These are phyloP conservation scores for Didymellaceae sp. DNA, from an alignment of 2,329 filamentous ascomycete species.

Conservation along the genomic window DNA sequence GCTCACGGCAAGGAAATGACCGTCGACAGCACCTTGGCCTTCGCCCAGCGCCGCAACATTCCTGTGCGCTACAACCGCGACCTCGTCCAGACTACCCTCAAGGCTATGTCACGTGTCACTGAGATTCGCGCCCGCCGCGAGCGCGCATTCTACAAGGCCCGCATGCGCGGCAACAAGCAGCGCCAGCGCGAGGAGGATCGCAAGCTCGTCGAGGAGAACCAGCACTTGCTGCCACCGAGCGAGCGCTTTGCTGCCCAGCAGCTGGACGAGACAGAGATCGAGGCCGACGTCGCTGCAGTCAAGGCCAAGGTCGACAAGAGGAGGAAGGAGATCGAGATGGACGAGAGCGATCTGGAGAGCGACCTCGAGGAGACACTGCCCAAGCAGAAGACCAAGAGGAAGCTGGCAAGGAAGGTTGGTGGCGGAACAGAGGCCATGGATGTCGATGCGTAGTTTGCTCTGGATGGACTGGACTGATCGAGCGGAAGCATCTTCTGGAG, in stretches of 20 bases:
- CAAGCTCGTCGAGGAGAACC: conserved; percentile 88
- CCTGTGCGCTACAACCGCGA: conserved; percentile 96
- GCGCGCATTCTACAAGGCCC: conserved; percentile 89
- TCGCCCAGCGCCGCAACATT: conserved; percentile 90
- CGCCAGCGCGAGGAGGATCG: conserved; percentile 78
- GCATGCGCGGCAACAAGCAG: conserved; percentile 90
- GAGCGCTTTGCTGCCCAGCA: conserved; percentile 52
- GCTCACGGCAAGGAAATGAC: conserved; percentile 69
- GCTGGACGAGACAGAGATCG: conserved; percentile 67
- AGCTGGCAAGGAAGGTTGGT: conserved; percentile 55
- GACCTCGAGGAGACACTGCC: conserved; percentile 44
- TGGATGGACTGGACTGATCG: neutral
- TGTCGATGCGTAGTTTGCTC: conserved; percentile 46
- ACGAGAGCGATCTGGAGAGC: conserved; percentile 53
- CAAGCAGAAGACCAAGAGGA: conserved; percentile 55
- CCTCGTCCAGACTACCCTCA: conserved; percentile 82
- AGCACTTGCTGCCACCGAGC: conserved; percentile 79
- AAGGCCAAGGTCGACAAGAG: conserved; percentile 62
- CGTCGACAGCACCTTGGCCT: conserved; percentile 91
- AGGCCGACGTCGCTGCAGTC: conserved; percentile 57
- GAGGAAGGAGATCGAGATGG: conserved; percentile 69
- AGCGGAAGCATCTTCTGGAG: conserved; percentile 25
- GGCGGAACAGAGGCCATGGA: conserved; percentile 57
- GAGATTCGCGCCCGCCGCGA: conserved; percentile 86
- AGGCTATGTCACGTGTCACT: conserved; percentile 87